These are phyloP conservation scores for Citeromyces hawaiiensis DNA, from an alignment of 1,139 yeast genomes.

Conservation along the genomic window DNA sequence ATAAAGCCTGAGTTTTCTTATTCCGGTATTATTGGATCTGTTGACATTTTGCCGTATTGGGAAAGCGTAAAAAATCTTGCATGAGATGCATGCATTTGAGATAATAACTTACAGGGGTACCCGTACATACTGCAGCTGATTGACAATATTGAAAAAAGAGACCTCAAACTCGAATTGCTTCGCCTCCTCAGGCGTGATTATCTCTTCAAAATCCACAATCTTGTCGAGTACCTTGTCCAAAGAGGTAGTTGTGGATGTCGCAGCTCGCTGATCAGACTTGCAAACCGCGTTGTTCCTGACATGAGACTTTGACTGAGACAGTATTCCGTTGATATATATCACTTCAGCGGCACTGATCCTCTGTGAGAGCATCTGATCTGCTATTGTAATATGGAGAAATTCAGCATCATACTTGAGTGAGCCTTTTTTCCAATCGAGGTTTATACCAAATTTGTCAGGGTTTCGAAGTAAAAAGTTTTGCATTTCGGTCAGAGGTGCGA, in stretches of 20 bases:
- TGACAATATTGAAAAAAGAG: not conserved
- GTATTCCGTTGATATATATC: not conserved
- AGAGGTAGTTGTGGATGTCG: not conserved
- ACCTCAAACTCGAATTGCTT: not conserved
- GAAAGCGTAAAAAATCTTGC: conserved; percentile 8
- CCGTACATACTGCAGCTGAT: not conserved
- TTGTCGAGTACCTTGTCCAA: not conserved
- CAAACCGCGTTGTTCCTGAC: not conserved
- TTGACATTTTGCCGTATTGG: conserved; percentile 8
- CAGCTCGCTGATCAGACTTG: not conserved
- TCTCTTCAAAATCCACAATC: not conserved
- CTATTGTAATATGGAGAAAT: not conserved
- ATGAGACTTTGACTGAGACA: not conserved
- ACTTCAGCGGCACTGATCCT: not conserved
- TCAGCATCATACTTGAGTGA: not conserved
- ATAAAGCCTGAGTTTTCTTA: not conserved
- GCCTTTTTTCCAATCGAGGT: not conserved
- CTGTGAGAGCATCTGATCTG: not conserved
- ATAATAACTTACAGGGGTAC: conserved; percentile 1
- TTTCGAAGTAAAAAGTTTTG: not conserved
- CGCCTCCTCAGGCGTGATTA: not conserved
- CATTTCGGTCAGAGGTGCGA: not conserved
- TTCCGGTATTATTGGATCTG: not conserved
- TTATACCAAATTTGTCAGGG: not conserved
- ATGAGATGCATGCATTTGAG: not conserved